Base-by-base conservation (phyloP, 148 eudicot species). In the Pharnaceum exiguum region DNA sequence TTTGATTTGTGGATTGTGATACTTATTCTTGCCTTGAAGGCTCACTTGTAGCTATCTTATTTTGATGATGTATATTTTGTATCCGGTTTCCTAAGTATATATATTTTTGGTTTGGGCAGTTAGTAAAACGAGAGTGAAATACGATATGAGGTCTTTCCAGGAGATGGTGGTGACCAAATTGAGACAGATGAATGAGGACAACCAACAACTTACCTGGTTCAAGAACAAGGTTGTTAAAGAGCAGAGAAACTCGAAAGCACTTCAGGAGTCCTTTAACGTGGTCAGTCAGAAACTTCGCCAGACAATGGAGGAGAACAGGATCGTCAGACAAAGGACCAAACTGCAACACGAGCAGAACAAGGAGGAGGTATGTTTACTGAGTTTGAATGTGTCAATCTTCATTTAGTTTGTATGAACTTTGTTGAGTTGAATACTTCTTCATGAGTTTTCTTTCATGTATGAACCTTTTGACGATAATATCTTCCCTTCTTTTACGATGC, bases 101-200 rank as follows among this genome's bases (percentile, higher is more conserved):
- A 22, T 36, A 29, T 16, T 43, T 51, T 5, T 44, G 23, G 13
- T 21, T 45, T 72, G 62, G 0, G 32, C 69, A 89, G 96, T n/a
- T n/a, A n/a, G 80, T 7, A 83, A 86, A 69, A 21, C 90, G 15
- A 81, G 37, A 54, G 76, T 83, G 62, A 84, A 83, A 42, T 90
- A 53, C 69, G 95, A 86, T 38, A 56, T 74, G 63, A 70, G 59
- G 44, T 82, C 97, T 9, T 82, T 86, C 52, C 65, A 68, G 9
- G 95, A 81, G 68, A 78, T 64, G 78, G 91, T 90, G 7, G 79
- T 86, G 0, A 57, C 27, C 19, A 83, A 63, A 15, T 37, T 84
- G 70, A 77, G 68, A 57, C 91, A 80, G 46, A 87, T 90, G 95
- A 72, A 67, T 43, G 93, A 87, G 71, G 95, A 90, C 22, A 87